Evolutionary conservation across 2,329 filamentous ascomycete genomes (phyloP), one percentile per base, ranked within the genome.

Genomic region (Beauveria rudraprayagi): DNA sequence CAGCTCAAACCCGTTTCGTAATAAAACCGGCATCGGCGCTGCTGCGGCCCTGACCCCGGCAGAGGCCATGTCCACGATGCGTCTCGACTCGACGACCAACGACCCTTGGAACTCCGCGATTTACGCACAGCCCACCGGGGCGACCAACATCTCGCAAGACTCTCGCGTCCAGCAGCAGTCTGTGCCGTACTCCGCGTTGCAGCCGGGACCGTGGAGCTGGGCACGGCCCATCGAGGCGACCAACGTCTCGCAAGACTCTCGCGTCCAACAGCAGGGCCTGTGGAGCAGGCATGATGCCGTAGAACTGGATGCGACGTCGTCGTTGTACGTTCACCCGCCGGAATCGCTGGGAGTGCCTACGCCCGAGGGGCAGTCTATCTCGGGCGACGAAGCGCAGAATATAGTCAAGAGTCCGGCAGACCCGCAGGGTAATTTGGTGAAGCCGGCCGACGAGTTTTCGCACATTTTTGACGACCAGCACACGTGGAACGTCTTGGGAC

Each of bases 1-100:
- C 28, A 75, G 80, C 61, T 83, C 80, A 22, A 84, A 84, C 58
- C 82, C 82, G 0, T 84, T 84, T 68, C 66, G 75, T 24, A 80
- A 80, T 63, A 78, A 80, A 61, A 81, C 80, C 64, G 40, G 22
- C 44, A 7, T 80, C 64, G 7, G 34, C 40, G 4, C 65, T 66
- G 47, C 61, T 63, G 19, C 64, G 64, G 16, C 67, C 11, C 63
- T 67, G 11, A 69, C 71, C 7, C 71, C 74, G 1, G 70, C 72
- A 1, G 72, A 73, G 11, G 69, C 74, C 2, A 74, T 82, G 28
- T 72, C 78, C 3, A 74, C 76, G 63, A 68, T 81, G 56, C 72
- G 68, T 47, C 65, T 81, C 6, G 71, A 72, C 55, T 78, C 81
- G 10, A 56, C 73, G 7, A 76, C 57, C 17, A 75, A 66, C 40